Evolutionary conservation across 176 grass and related monocot genomes (phyloP), one percentile per base, ranked within the genome.

Genomic region (Hyparrhenia diplandra): DNA sequence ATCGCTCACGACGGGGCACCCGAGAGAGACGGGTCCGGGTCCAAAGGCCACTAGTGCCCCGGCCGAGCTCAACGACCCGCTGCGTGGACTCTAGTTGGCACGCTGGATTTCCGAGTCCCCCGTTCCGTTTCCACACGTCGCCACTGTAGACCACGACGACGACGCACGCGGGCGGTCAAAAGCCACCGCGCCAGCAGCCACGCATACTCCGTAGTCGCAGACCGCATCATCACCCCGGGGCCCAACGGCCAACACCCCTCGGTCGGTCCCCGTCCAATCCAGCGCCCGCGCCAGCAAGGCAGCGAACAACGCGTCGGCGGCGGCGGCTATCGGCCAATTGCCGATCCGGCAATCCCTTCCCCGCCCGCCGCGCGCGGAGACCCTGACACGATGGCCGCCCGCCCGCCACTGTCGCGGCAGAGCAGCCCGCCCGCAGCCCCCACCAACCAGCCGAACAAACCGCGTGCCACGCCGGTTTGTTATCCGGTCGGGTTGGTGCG

Each of bases 271-370:
- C 67, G n/a, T 32, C 70, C 27, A 17, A 31, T 6, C 37, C 37
- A 18, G 25, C 69, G 18, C 8, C 13, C 9, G 2, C 29, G 42
- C 43, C 77, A 67, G 46, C 62, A 29, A 52, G 8, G 8, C n/a
- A n/a, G n/a, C n/a, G n/a, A 64, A 85, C 13, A 80, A n/a, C 84
- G 84, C 84, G 76, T 86, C 58, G 76, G 31, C 75, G 67, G 35
- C 67, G 67, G 17, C 76, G 68, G 40, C 68, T 46, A 71, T 17
- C n/a, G 12, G 5, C 67, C 67, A 42, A 25, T 40, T 25, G 18
- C 49, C 12, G 2, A 14, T 17, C 43, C n/a, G 23, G 39, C n/a
- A 10, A 8, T n/a, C 51, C 18, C 61, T 11, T 8, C 54, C 5
- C 24, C 16, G 21, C 54, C 5, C 35, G 32, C 29, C 21, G 18